phyloP scores from a whole-genome alignment of 371 early-diverging fungal species.

The Fennellomyces sp. region DNA sequence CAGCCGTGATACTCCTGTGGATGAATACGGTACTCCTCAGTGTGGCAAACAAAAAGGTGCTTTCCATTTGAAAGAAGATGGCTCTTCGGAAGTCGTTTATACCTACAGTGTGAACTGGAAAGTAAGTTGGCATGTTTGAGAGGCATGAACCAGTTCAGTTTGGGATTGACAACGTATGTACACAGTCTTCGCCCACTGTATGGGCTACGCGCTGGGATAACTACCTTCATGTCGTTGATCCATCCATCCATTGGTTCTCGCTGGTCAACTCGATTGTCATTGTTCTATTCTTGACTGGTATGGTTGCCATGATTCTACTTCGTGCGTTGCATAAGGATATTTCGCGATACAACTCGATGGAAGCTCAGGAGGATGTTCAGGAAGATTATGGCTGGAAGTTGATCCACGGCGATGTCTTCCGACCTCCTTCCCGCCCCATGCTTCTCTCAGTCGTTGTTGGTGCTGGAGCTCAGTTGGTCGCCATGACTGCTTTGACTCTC shows the following conservation, averaged over 20 bases:
- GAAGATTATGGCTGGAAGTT: constrained; percentile 92
- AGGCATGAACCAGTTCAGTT: not conserved
- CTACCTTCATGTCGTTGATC: constrained; percentile 78
- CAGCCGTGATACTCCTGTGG: constrained; percentile 34
- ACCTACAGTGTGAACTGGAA: constrained; percentile 86
- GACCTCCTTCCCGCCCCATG: constrained; percentile 76
- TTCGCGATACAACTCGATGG: constrained; percentile 69
- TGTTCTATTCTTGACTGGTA: constrained; percentile 83
- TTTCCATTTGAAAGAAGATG: constrained; percentile 18
- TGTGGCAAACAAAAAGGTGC: constrained; percentile 6
- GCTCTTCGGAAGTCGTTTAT: constrained; percentile 56
- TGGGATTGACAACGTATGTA: not conserved
- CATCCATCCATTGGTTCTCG: constrained; percentile 77
- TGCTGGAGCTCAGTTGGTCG: constrained; percentile 85
- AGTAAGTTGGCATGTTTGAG: constrained; percentile 51
- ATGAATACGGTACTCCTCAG: constrained; percentile 17
- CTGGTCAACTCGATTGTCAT: constrained; percentile 89
- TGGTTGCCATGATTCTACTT: constrained; percentile 82
- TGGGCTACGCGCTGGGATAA: constrained; percentile 96
- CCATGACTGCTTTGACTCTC: constrained; percentile 77
- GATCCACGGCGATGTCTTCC: constrained; percentile 90
- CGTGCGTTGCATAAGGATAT: constrained; percentile 86
- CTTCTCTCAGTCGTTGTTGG: constrained; percentile 84
- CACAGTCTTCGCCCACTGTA: constrained; percentile 53
- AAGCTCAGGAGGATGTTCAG: constrained; percentile 78